Evolutionary conservation across 169 alveolate genomes (phyloP).

Genomic region (Prorocentrum cordatum): DNA sequence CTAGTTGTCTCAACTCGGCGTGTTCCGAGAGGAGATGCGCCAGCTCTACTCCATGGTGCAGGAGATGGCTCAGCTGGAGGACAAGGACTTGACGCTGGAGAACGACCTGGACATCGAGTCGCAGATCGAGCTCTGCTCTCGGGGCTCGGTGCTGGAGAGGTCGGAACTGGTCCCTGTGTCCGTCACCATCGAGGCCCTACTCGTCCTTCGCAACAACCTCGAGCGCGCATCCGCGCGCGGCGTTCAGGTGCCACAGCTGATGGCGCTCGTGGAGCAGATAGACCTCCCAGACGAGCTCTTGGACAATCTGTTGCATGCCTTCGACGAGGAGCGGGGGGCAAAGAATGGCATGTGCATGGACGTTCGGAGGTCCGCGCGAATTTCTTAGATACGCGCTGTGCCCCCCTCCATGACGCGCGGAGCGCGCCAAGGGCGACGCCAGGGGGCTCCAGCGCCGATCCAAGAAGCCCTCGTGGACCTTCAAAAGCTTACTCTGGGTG

Average conservation of each 20-base stretch:
- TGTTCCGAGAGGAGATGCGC: too few species aligned
- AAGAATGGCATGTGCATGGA: too few species aligned
- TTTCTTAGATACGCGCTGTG: too few species aligned
- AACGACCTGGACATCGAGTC: conserved; percentile 11
- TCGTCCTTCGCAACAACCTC: too few species aligned
- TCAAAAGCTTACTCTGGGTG: too few species aligned
- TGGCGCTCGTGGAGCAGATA: neutral
- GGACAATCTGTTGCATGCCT: neutral
- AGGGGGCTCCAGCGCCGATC: too few species aligned
- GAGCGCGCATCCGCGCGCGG: neutral
- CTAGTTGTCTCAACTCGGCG: too few species aligned
- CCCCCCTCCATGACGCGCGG: too few species aligned
- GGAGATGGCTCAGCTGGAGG: conserved; percentile 34
- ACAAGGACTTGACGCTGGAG: conserved; percentile 19
- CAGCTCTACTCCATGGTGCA: conserved; percentile 11
- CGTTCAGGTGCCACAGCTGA: neutral
- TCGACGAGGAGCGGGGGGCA: too few species aligned
- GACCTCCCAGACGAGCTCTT: neutral
- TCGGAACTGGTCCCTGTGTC: neutral
- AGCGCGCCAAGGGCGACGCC: too few species aligned
- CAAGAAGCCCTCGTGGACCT: too few species aligned
- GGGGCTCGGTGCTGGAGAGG: neutral
- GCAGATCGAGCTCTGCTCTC: conserved; percentile 29
- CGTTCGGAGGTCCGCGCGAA: too few species aligned
- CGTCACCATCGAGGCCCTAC: conserved; percentile 16